Conservation (phyloP, 164 flowering plant genomes). For the Vitis riparia region DNA sequence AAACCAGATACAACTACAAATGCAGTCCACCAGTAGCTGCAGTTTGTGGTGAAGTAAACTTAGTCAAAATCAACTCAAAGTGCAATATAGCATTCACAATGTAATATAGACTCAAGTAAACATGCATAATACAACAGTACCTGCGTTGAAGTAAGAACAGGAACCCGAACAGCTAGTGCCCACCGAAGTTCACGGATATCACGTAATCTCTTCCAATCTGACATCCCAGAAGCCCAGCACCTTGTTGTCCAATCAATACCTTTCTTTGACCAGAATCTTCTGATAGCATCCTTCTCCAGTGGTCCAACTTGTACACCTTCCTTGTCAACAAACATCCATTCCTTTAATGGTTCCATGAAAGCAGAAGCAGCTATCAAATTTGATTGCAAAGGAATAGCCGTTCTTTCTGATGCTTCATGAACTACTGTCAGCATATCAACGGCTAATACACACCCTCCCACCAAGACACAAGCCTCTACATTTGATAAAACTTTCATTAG, state of each 20-base stretch:
- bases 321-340: slow-evolving; percentile 86
- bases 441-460: slow-evolving; percentile 97
- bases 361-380: slow-evolving; percentile 96
- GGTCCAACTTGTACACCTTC: slow-evolving; percentile 92
- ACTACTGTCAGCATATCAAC: slow-evolving; percentile 90
- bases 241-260: slow-evolving; percentile 87
- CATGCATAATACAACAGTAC: slow-evolving; percentile 29
- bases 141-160: slow-evolving; percentile 91
- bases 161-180: slow-evolving; percentile 85
- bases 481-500: slow-evolving; percentile 88
- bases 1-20: neutral
- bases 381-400: slow-evolving; percentile 94
- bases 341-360: slow-evolving; percentile 97
- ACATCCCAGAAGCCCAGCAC: slow-evolving; percentile 96
- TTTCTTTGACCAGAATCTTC: slow-evolving; percentile 96
- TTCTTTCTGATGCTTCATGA: slow-evolving; percentile 96
- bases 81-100: neutral
- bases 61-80: neutral
- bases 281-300: slow-evolving; percentile 90
- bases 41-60: neutral
- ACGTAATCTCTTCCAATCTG: slow-evolving; percentile 90
- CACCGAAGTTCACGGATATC: slow-evolving; percentile 98
- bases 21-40: neutral
- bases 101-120: neutral
- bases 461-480: slow-evolving; percentile 95